Percentiles rank a stretch among this genome's conserved stretches.
Conservation (phyloP, 2,329 filamentous ascomycete species). For the Phialophora chinensis region DNA sequence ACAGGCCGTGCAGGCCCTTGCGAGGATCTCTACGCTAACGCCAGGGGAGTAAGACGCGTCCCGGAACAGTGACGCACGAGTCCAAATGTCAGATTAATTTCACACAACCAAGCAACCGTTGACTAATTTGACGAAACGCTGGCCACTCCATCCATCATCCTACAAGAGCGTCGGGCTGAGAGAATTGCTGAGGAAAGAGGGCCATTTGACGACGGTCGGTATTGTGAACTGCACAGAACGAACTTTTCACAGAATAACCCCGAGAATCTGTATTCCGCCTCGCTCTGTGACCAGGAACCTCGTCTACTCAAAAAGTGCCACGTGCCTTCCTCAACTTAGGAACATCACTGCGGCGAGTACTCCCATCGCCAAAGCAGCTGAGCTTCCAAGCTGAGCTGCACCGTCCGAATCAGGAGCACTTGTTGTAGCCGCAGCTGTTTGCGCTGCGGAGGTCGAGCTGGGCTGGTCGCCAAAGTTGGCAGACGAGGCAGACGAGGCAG, state of each 20-base stretch:
- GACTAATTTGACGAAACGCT: neutral
- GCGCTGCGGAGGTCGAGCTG: conserved; percentile 30
- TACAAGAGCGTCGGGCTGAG: neutral
- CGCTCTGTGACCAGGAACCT: neutral
- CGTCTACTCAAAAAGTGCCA: neutral
- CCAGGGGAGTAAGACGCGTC: conserved; percentile 25
- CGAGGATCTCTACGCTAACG: conserved; percentile 27
- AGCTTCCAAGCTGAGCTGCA: conserved; percentile 42
- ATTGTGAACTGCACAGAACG: neutral
- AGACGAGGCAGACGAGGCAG: conserved; percentile 24
- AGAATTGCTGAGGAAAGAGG: neutral
- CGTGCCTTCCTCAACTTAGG: conserved; percentile 37
- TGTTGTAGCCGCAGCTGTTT: conserved; percentile 35
- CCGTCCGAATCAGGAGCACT: conserved; percentile 34
- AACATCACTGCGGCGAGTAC: conserved; percentile 45
- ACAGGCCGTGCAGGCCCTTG: neutral
- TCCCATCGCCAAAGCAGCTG: conserved; percentile 44
- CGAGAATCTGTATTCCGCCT: neutral
- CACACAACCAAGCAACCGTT: neutral
- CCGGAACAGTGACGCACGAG: conserved; percentile 1
- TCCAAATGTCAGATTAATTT: conserved; percentile 5
- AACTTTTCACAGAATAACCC: conserved; percentile 2
- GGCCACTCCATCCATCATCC: neutral
- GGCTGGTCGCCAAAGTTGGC: conserved; percentile 33
- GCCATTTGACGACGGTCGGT: neutral